Conservation (phyloP, 2,329 filamentous ascomycete genomes). For the Aspergillus oerlinghausenensis region DNA sequence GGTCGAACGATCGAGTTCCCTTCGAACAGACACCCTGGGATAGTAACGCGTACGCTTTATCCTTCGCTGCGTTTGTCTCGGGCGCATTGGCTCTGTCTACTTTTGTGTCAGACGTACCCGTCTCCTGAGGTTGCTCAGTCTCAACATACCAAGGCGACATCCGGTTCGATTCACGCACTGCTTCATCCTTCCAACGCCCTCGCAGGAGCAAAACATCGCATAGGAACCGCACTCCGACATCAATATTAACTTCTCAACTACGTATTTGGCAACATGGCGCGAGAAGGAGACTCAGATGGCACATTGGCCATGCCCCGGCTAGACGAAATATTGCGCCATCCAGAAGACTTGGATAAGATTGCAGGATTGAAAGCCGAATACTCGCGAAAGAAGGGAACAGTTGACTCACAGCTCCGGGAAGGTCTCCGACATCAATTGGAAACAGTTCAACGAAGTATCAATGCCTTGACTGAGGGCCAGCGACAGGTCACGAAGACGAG, state of each 20-base stretch:
- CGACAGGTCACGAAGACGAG: slow-evolving; percentile 89
- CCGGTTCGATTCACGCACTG: not conserved
- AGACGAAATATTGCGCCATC: slow-evolving; percentile 86
- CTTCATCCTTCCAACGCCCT: not conserved
- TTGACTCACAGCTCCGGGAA: slow-evolving; percentile 84
- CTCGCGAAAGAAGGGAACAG: slow-evolving; percentile 82
- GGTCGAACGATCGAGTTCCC: not conserved
- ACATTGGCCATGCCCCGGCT: slow-evolving; percentile 66
- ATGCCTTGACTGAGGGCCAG: slow-evolving; percentile 80
- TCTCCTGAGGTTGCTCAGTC: not conserved
- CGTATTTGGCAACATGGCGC: slow-evolving; percentile 28
- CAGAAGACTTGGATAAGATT: slow-evolving; percentile 97
- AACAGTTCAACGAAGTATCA: slow-evolving; percentile 90
- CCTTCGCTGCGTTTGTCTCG: not conserved
- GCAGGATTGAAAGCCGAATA: slow-evolving; percentile 85
- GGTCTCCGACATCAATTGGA: slow-evolving; percentile 90
- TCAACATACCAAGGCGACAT: not conserved
- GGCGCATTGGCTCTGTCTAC: not conserved
- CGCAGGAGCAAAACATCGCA: not conserved
- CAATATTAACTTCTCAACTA: not conserved
- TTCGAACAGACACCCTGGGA: not conserved
- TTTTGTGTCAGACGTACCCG: not conserved
- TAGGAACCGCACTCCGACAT: not conserved
- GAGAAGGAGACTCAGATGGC: slow-evolving; percentile 50
- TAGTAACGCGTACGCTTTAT: not conserved